phyloP scores from a whole-genome alignment of 176 grass and related monocot genomes.

The Aegilops tauschii region DNA sequence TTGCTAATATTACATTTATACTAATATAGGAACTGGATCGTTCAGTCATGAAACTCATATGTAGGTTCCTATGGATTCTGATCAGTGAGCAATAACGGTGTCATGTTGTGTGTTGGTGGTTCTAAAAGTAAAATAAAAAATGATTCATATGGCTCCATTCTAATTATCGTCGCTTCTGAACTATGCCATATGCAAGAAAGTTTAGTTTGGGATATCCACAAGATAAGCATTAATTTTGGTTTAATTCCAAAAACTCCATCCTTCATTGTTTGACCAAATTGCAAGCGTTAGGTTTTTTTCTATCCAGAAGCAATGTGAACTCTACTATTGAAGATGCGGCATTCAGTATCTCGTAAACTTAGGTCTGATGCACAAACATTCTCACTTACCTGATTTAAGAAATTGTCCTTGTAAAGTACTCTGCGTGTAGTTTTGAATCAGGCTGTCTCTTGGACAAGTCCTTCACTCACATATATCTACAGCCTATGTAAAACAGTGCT shows the following conservation, averaged over 20 bases:
- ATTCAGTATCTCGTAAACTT: background rate
- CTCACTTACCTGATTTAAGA: background rate
- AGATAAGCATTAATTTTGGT: background rate
- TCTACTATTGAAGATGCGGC: background rate
- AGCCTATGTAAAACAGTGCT: background rate
- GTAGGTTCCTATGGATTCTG: background rate
- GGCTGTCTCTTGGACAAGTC: constrained; percentile 9
- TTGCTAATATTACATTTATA: constrained; percentile 9
- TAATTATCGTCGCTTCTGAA: constrained; percentile 3
- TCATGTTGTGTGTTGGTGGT: background rate
- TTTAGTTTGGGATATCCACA: background rate
- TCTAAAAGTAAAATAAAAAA: constrained; percentile 10
- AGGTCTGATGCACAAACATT: background rate
- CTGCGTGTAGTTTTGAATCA: background rate
- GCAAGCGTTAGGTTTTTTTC: background rate
- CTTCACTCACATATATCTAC: background rate
- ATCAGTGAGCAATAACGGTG: background rate
- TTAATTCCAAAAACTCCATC: background rate
- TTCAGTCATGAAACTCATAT: background rate
- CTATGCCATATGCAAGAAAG: background rate
- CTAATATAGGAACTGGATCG: background rate
- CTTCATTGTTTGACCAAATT: constrained; percentile 11
- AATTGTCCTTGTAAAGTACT: background rate
- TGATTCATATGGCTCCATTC: background rate
- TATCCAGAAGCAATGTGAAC: background rate